Base-by-base conservation (phyloP, 176 grass and related monocot species). In the Saccharum spontaneum region DNA sequence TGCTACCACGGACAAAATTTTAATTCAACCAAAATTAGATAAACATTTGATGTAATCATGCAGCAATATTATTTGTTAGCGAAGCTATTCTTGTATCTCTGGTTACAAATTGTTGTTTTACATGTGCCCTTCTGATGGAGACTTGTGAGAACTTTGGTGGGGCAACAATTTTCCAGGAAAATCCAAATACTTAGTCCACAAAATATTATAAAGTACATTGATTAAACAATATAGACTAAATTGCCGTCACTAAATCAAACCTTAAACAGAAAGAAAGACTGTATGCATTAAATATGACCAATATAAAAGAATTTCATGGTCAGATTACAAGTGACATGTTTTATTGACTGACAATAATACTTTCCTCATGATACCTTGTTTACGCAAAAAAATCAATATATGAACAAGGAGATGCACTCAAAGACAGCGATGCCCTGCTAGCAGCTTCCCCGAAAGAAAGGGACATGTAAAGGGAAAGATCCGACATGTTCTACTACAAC, bases 371-470 rank as follows among this genome's bases (percentile, higher is more conserved):
- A 30, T 31, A 69, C 20, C 4, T 23, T n/a, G 67, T 46, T 28
- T 22, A 67, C n/a, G 3, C 63, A 50, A 82, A 43, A 48, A 60
- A 59, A 59, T 20, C 57, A 81, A 82, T 49, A 63, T 3, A 3
- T 44, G 18, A 82, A 71, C 54, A 82, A 44, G 37, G 72, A 22
- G 41, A 43, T 46, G 66, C 66, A 82, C 49, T 72, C 43, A 22
- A 67, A 31, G 88, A 83, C 28, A 73, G 16, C 1, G 37, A 81
- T 54, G 22, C 30, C 24, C 16, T 26, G 7, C 20, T 75, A 4
- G 69, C 16, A 55, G 33, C 41, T 67, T 76, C 85, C 28, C 48
- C 1, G 8, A 90, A 86, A 79, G 84, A 73, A 79, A 87, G 39
- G 64, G 83, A 33, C 52, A 82, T 33, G 11, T 40, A 81, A 76